phyloP scores from a whole-genome alignment of 225 moss, liverwort and hornwort species.

The Thuidium tamariscinum region DNA sequence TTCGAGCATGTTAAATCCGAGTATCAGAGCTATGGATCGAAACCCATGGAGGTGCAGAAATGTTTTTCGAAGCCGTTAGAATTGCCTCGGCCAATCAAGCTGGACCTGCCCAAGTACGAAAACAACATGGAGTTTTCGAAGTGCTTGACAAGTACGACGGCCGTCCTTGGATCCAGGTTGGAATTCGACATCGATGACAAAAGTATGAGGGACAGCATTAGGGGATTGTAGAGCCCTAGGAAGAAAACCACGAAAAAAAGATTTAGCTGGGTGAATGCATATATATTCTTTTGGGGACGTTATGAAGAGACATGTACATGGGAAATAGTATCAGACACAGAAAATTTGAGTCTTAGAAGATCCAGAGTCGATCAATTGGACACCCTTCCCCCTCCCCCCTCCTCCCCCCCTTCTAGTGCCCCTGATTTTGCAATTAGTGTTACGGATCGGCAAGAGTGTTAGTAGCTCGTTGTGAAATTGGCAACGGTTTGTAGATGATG shows the following conservation, averaged over 20 bases:
- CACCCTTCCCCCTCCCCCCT: no score
- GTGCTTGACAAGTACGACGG: constrained; percentile 20
- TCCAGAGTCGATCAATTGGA: constrained; percentile 1
- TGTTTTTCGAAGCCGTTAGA: constrained; percentile 28
- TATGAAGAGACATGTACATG: constrained; percentile 44
- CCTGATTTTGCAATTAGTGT: constrained; percentile 23
- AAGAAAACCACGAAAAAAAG: background rate
- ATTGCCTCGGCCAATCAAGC: background rate
- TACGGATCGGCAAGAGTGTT: constrained; percentile 10
- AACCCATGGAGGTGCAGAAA: constrained; percentile 3
- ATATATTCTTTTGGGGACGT: constrained; percentile 28
- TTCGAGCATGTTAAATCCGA: constrained; percentile 3
- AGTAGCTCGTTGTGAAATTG: constrained; percentile 20
- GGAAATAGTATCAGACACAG: constrained; percentile 24
- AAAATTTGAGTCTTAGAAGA: constrained; percentile 13
- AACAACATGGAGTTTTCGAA: constrained; percentile 1
- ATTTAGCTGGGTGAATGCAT: constrained; percentile 8
- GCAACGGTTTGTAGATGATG: constrained; percentile 44
- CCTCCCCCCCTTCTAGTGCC: background rate
- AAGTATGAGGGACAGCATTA: background rate
- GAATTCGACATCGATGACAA: constrained; percentile 16
- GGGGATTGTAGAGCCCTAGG: constrained; percentile 8
- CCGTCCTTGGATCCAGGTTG: constrained; percentile 13
- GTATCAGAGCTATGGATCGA: constrained; percentile 6
- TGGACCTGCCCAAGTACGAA: constrained; percentile 7